These are phyloP conservation scores for Capsicum pubescens DNA, from an alignment of 257 asterid genomes.

Conservation along the genomic window DNA sequence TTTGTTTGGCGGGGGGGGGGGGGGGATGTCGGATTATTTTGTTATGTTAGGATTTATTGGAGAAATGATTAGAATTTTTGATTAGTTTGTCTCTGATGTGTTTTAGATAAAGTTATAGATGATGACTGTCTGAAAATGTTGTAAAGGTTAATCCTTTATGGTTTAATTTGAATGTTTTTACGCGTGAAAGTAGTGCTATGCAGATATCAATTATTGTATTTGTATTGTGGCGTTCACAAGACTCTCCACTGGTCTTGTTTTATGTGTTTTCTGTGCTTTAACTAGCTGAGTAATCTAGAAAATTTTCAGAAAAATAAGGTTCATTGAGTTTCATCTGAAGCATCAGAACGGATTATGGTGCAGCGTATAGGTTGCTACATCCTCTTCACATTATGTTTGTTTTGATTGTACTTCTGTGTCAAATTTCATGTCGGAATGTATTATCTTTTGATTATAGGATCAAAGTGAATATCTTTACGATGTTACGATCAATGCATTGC, in stretches of 20 bases:
- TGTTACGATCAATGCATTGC: constrained; percentile 26
- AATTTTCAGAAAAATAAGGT: not conserved
- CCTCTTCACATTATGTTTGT: not conserved
- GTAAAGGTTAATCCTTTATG: constrained; percentile 17
- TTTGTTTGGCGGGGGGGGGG: too few relatives aligned
- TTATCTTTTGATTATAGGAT: not conserved
- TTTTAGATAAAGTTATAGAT: not conserved
- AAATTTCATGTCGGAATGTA: not conserved
- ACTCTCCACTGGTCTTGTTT: not conserved
- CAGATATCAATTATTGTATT: not conserved
- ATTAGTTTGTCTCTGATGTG: not conserved
- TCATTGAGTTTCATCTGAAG: not conserved
- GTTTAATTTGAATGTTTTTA: not conserved
- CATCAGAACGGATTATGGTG: not conserved
- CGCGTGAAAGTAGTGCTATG: not conserved
- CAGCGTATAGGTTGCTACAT: not conserved
- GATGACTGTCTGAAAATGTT: not conserved
- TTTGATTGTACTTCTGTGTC: not conserved
- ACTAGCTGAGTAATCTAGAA: constrained; percentile 1
- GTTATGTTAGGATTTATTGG: not conserved
- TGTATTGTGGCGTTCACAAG: not conserved
- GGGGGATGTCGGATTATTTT: not conserved
- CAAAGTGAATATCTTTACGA: constrained; percentile 16
- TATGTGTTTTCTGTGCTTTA: not conserved
- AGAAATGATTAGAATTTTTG: not conserved